A percentile compares a stretch with the other conserved stretches of the same genome.
Evolutionary conservation across 2,329 filamentous ascomycete species (phyloP).

Genomic region (Colletotrichum gigasporum): DNA sequence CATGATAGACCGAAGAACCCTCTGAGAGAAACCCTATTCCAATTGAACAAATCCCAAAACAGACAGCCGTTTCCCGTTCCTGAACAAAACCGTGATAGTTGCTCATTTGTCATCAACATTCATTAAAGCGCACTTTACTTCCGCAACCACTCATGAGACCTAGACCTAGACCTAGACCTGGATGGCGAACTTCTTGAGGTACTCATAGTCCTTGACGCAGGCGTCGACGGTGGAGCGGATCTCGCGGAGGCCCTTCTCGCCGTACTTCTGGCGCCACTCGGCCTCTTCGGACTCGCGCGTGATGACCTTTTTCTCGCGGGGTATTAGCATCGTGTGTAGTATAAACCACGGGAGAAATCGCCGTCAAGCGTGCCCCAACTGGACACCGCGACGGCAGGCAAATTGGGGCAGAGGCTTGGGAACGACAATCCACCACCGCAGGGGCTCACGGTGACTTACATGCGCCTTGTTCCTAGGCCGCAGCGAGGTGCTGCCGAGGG

Average conservation of each 20-base stretch:
- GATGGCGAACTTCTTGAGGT: constrained; percentile 81
- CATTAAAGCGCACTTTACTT: constrained; percentile 17
- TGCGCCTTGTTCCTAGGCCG: constrained; percentile 73
- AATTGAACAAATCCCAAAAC: not conserved
- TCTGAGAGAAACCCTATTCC: not conserved
- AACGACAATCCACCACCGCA: not conserved
- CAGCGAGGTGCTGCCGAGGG: constrained; percentile 82
- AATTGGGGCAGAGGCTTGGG: constrained; percentile 1
- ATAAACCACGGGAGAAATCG: not conserved
- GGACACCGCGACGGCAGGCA: constrained; percentile 12
- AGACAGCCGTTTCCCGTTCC: not conserved
- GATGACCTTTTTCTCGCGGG: constrained; percentile 63
- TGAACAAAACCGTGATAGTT: not conserved
- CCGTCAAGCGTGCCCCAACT: constrained; percentile 2
- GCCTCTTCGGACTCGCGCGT: constrained; percentile 73
- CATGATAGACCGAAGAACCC: constrained; percentile 17
- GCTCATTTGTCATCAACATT: constrained; percentile 29
- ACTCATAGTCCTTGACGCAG: constrained; percentile 81
- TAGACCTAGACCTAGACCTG: constrained; percentile 53
- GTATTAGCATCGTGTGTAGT: constrained; percentile 24
- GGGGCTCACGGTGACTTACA: constrained; percentile 51
- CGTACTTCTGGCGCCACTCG: constrained; percentile 80
- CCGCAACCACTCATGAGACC: not conserved
- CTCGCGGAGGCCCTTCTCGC: constrained; percentile 73
- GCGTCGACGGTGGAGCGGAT: constrained; percentile 77